Evolutionary conservation across 805 yeast genomes (phyloP), one percentile per base, ranked within the genome.

Genomic region (Suhomyces sp.): DNA sequence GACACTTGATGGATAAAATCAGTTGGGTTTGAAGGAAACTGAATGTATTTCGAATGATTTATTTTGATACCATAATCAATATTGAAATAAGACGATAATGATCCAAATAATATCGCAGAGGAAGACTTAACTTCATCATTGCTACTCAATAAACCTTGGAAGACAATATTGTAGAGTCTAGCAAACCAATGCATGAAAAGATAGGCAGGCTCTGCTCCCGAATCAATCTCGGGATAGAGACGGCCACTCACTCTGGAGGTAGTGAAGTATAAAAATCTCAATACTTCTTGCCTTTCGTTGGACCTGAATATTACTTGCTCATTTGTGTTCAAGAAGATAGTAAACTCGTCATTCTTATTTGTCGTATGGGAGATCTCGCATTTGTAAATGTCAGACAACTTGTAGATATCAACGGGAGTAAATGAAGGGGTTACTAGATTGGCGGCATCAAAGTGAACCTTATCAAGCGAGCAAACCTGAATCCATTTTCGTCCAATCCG

Each of bases 401-500:
- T 40, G 38, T 50, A 56, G 3, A 65, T 49, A 28, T 66, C 70
- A 11, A 64, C 63, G 1, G 72, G 68, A 7, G 51, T 46, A 35
- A 61, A 57, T 0, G 56, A 51, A 17, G 46, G 43, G 4, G 67
- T 62, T 1, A 48, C 57, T 15, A 51, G 39, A 7, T 46, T 29
- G 4, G 48, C 47, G 6, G 46, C 50, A 10, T 42, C 39, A 19
- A 55, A 56, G 4, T 39, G 33, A 5, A 49, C 42, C 15, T 37
- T 30, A 5, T 58, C 57, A 17, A 50, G 58, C 4, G 51, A 46
- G 39, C 63, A 64, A 4, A 65, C 58, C 51, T 83, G 90, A 28
- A 86, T 50, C 60, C 68, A 81, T 46, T 76, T 77, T 38, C 83
- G 73, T 6, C 95, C 95, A 35, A 87, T 71, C 47, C 77, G 79